Percentiles rank a stretch among this genome's conserved stretches.
phyloP scores from a whole-genome alignment of 2,329 filamentous ascomycete species.

The Lasiodiplodia gonubiensis region DNA sequence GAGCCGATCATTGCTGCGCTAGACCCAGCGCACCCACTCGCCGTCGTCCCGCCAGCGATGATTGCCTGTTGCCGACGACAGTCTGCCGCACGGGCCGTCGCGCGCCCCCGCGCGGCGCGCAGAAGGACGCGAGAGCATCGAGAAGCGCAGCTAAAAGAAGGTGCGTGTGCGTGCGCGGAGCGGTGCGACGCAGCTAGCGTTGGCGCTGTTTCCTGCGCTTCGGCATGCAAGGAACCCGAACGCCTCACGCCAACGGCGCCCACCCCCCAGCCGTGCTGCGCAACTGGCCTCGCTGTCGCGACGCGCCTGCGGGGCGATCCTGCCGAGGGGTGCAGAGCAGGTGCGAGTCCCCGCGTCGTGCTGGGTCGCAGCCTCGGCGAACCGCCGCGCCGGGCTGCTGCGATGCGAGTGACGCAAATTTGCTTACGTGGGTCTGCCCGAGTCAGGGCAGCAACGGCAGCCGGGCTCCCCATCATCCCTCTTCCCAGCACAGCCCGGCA shows the following conservation, averaged over 20 bases:
- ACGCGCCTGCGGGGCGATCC: constrained; percentile 3
- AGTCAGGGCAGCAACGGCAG: not conserved
- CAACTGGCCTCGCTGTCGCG: not conserved
- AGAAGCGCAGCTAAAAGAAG: not conserved
- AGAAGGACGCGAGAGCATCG: not conserved
- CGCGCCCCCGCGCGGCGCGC: not conserved
- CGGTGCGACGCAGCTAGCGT: constrained; percentile 13
- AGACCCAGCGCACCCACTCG: constrained; percentile 9
- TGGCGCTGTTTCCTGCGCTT: not conserved
- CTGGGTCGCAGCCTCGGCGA: not conserved
- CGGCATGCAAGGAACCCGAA: constrained; percentile 2
- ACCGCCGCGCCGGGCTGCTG: constrained; percentile 1
- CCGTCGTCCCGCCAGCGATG: constrained; percentile 4
- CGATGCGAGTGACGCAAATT: not conserved
- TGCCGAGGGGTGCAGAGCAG: constrained; percentile 10
- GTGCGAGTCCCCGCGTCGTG: not conserved
- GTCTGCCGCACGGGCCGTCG: not conserved
- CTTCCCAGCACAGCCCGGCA: not conserved
- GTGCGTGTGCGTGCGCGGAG: not conserved
- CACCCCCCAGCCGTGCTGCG: constrained; percentile 5
- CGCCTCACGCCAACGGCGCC: no score
- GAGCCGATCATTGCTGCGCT: constrained; percentile 17
- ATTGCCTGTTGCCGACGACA: constrained; percentile 19
- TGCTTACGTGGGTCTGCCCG: constrained; percentile 6
- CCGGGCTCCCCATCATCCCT: not conserved